These are phyloP conservation scores for Metarhizium humberi DNA, from an alignment of 2,329 filamentous ascomycete species.

Conservation along the genomic window DNA sequence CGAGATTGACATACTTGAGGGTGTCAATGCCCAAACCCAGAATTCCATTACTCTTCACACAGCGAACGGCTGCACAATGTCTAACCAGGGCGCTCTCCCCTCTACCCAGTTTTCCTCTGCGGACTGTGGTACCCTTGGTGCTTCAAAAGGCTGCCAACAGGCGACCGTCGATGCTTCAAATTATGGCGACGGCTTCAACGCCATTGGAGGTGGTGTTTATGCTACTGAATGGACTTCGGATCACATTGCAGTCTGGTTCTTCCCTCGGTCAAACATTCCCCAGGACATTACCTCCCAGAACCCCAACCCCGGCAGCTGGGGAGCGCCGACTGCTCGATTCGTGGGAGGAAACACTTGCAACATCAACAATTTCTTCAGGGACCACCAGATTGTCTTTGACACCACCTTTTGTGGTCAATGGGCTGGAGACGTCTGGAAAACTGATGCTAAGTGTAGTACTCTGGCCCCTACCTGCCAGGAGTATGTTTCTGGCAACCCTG, in stretches of 20 bases:
- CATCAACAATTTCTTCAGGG: constrained; percentile 58
- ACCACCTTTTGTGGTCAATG: constrained; percentile 83
- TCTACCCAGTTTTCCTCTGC: constrained; percentile 34
- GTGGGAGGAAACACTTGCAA: constrained; percentile 57
- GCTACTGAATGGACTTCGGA: constrained; percentile 67
- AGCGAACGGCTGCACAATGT: constrained; percentile 46
- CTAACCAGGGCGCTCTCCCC: constrained; percentile 34
- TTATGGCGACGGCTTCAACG: constrained; percentile 65
- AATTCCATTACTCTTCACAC: constrained; percentile 64
- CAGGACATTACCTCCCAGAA: constrained; percentile 46
- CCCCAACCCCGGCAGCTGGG: constrained; percentile 63
- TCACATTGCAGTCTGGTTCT: constrained; percentile 74
- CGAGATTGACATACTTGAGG: constrained; percentile 76
- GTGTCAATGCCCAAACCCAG: constrained; percentile 53
- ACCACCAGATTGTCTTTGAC: constrained; percentile 71
- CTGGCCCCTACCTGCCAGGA: constrained; percentile 57
- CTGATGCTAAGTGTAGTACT: constrained; percentile 46
- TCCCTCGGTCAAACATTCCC: constrained; percentile 57
- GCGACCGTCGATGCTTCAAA: constrained; percentile 38
- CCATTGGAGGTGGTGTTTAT: constrained; percentile 58
- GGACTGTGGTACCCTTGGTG: constrained; percentile 49
- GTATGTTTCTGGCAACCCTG: constrained; percentile 63
- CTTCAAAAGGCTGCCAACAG: constrained; percentile 51
- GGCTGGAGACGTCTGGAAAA: constrained; percentile 63
- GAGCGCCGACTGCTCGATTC: constrained; percentile 59